Conservation (phyloP, 495 filamentous ascomycete species). For the Neurospora sp. region DNA sequence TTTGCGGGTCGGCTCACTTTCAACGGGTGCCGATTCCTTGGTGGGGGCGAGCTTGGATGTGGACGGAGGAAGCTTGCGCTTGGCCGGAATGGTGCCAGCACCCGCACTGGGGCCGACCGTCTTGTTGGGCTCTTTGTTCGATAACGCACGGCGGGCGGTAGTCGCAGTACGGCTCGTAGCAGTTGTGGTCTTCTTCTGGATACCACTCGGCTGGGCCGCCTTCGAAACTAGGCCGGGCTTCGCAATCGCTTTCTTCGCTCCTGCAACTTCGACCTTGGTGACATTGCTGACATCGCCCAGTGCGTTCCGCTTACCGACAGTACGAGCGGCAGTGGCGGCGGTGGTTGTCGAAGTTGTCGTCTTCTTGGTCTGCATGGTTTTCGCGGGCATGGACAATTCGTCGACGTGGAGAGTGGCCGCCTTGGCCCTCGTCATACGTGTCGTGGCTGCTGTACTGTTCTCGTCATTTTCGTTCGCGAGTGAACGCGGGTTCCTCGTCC, state of each 20-base stretch:
- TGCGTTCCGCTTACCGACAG: constrained; percentile 58
- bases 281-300: constrained; percentile 96
- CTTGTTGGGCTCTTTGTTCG: constrained; percentile 59
- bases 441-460: constrained; percentile 51
- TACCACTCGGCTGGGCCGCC: constrained; percentile 59
- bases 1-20: constrained; percentile 45
- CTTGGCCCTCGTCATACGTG: constrained; percentile 88
- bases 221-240: constrained; percentile 67
- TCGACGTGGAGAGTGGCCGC: constrained; percentile 60
- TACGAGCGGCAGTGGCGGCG: constrained; percentile 36
- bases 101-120: constrained; percentile 61
- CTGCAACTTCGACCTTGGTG: constrained; percentile 57
- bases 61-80: constrained; percentile 44
- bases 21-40: constrained; percentile 50
- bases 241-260: constrained; percentile 60
- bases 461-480: constrained; percentile 91
- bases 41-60: constrained; percentile 35
- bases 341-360: constrained; percentile 15
- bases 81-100: constrained; percentile 53
- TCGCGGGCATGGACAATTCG: constrained; percentile 43
- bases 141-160: constrained; percentile 37
- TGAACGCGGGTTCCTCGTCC: constrained; percentile 38
- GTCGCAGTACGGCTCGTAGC: constrained; percentile 30
- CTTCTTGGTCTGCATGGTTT: constrained; percentile 70
- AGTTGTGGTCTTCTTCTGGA: constrained; percentile 66